Evolutionary conservation across 2,329 filamentous ascomycete genomes (phyloP), one percentile per base, ranked within the genome.

Genomic region (Epichloe gansuensis): DNA sequence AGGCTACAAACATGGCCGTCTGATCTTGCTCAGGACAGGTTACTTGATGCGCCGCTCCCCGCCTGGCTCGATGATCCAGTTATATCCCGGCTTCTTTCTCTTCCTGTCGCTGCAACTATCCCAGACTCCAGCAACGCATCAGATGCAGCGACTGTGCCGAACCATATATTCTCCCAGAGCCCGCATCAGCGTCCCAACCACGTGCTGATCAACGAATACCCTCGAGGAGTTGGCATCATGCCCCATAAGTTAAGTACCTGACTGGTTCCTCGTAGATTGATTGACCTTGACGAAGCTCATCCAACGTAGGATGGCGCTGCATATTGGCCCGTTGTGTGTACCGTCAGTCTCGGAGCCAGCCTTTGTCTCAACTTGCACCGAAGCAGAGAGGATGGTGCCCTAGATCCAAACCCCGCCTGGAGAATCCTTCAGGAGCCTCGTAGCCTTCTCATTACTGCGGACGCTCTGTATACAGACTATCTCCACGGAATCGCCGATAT

Each of bases 141-240:
- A 28, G 46, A 52, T 6, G n/a, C 28, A 15, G 21, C 44, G 17
- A 8, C 23, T 37, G 37, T 34, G 31, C 17, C 56, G 52, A 51
- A 51, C 42, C 69, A 78, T 59, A 66, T 84, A 6, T 84, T 84
- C 60, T 65, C 68, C 17, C 65, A 74, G 21, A 88, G 90, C 49
- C 87, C 88, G 5, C 91, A 97, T 63, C 61, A 72, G 17, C 75
- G 73, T 4, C 88, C 91, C 3, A 98, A 97, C 61, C 93, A 97
- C 69, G 88, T 95, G 46, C 75, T 97, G 39, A 82, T 97, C 60
- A 98, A 98, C 63, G 91, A 96, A 67, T 98, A 97, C 67, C 76
- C 77, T 1, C 82, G 88, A 0, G 88, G 88, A 2, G 81, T 95
- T 57, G 91, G 91, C n/a, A 97, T 97, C 59, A 95, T 96, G 88